Evolutionary conservation across 2,329 filamentous ascomycete species (phyloP).

Genomic region (Aquanectria penicillioides): DNA sequence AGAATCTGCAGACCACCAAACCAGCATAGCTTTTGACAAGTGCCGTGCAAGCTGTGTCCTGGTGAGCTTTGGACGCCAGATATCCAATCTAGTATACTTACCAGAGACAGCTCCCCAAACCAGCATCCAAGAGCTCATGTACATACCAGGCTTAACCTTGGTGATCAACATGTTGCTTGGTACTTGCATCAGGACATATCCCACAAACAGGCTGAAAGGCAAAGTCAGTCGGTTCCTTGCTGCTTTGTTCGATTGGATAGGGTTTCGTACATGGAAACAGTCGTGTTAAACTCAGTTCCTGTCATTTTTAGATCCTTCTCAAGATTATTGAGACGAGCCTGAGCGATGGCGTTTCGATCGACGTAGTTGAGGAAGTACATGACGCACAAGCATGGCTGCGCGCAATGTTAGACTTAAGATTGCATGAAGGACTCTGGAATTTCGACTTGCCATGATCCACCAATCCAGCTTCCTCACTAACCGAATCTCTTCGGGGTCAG

Average conservation of each 20-base stretch:
- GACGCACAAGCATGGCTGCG: slow-evolving; percentile 46
- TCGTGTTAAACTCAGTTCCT: slow-evolving; percentile 64
- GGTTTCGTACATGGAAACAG: slow-evolving; percentile 48
- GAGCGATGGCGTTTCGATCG: slow-evolving; percentile 57
- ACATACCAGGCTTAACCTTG: slow-evolving; percentile 52
- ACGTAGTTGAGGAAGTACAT: slow-evolving; percentile 58
- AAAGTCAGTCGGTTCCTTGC: slow-evolving; percentile 1
- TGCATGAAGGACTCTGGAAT: neutral
- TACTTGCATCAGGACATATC: slow-evolving; percentile 56
- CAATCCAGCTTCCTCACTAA: slow-evolving; percentile 54
- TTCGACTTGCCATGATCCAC: slow-evolving; percentile 51
- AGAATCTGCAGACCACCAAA: slow-evolving; percentile 50
- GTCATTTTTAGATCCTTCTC: slow-evolving; percentile 61
- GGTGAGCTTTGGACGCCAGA: neutral
- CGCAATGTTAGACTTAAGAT: slow-evolving; percentile 1
- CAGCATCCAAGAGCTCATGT: slow-evolving; percentile 54
- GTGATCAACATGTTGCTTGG: slow-evolving; percentile 56
- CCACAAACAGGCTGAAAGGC: slow-evolving; percentile 47
- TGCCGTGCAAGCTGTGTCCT: slow-evolving; percentile 47
- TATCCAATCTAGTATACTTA: slow-evolving; percentile 7
- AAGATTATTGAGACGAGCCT: slow-evolving; percentile 57
- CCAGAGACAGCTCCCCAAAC: slow-evolving; percentile 52
- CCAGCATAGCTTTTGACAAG: slow-evolving; percentile 48
- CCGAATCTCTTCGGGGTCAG: slow-evolving; percentile 51
- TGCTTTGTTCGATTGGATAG: fast-evolving